These are phyloP conservation scores for Debaryomyces castellii DNA, from an alignment of 805 yeast species.

Conservation along the genomic window DNA sequence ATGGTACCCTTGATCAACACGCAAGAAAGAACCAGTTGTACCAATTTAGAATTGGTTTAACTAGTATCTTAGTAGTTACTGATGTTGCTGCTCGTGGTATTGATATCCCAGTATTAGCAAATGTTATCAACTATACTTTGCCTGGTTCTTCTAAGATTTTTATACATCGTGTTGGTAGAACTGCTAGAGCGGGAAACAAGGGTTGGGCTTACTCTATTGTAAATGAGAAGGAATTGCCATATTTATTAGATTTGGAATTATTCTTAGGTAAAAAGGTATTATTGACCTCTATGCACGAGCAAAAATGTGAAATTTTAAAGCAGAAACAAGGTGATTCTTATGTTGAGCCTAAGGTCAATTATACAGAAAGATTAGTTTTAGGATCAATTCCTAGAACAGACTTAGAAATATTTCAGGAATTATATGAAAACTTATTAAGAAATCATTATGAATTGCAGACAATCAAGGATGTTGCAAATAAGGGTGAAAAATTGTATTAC, in stretches of 20 bases:
- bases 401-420: constrained; percentile 71
- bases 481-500: constrained; percentile 86
- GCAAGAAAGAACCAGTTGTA: constrained; percentile 89
- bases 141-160: constrained; percentile 93
- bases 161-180: constrained; percentile 97
- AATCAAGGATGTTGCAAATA: constrained; percentile 67
- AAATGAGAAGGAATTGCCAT: constrained; percentile 83
- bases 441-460: constrained; percentile 68
- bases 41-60: constrained; percentile 80
- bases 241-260: constrained; percentile 83
- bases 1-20: constrained; percentile 92
- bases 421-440: constrained; percentile 58
- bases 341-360: constrained; percentile 61
- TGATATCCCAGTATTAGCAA: constrained; percentile 94
- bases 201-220: constrained; percentile 98
- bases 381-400: constrained; percentile 79
- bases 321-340: constrained; percentile 42
- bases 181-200: constrained; percentile 97
- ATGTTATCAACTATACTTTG: constrained; percentile 86
- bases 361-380: constrained; percentile 72
- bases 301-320: constrained; percentile 53
- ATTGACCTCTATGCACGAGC: constrained; percentile 67
- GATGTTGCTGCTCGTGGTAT: constrained; percentile 99
- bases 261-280: constrained; percentile 83
- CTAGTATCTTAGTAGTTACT: constrained; percentile 89